Evolutionary conservation across 2,329 filamentous ascomycete genomes (phyloP), one percentile per base, ranked within the genome.

Genomic region (Mycosphaerella arachidis): DNA sequence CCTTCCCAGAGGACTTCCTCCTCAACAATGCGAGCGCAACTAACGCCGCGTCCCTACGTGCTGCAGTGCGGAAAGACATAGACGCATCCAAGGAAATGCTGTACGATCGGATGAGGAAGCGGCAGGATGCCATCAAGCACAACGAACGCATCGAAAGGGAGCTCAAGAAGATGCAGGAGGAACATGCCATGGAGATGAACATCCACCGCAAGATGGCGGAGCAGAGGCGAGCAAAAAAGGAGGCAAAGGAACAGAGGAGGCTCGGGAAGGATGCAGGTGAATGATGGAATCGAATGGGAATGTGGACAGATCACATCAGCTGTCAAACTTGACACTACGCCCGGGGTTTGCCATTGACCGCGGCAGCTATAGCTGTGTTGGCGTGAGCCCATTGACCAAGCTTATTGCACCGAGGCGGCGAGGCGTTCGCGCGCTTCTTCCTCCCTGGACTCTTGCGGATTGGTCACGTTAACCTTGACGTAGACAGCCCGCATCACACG

Each of bases 131-230:
- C 6, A 71, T 75, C 10, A 71, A 72, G 56, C 71, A 72, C 53
- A 80, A 80, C 57, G 73, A 73, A 58, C 71, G 67, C 54, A 70
- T 80, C n/a, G 71, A 75, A 64, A 74, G 72, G 64, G 73, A 79
- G 66, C 63, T 81, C 59, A 73, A 74, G 65, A 70, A 74, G 50
- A 63, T 80, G 69, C 72, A 71, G 56, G 72, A 78, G 60, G 74
- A 79, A 71, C 74, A 79, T 66, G 71, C 72, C 52, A 74, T 77
- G 56, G 79, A 81, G 69, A 64, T 77, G 59, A 75, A 75, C 68
- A 74, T 80, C 37, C 69, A 76, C 66, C 73, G 76, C 63, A 74
- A 72, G 67, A 71, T 77, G 66, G 73, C 72, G 55, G 71, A 74
- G 51, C 71, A 77, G 59, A 74, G 72, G 62, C 68, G 64, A 57